Evolutionary conservation across 2,329 filamentous ascomycete species (phyloP).

Genomic region (Fusarium domesticum): DNA sequence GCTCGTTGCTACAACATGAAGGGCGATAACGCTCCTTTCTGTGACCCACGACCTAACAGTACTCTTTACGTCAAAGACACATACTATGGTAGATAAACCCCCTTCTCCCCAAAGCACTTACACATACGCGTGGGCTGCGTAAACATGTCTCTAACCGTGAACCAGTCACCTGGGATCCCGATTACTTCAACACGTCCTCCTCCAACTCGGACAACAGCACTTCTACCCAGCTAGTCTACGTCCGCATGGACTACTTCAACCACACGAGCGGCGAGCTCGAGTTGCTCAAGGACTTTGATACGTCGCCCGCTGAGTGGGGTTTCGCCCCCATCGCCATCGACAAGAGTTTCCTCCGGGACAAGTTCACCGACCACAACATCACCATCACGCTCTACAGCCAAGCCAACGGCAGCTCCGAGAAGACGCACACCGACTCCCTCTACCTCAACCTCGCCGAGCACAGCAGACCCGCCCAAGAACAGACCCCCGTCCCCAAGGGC

Average conservation of each 20-base stretch:
- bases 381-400: conserved; percentile 45
- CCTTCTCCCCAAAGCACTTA: no score
- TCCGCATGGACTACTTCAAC: conserved; percentile 43
- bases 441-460: conserved; percentile 36
- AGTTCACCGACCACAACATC: conserved; percentile 42
- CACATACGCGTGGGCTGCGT: not conserved
- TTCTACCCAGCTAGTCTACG: conserved; percentile 29
- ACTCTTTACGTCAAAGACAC: conserved; percentile 44
- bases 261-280: conserved; percentile 36
- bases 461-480: conserved; percentile 38
- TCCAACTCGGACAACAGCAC: conserved; percentile 21
- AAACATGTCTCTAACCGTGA: not conserved
- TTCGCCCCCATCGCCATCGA: conserved; percentile 48
- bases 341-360: conserved; percentile 36
- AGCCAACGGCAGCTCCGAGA: conserved; percentile 33
- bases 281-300: conserved; percentile 36
- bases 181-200: conserved; percentile 46
- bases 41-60: conserved; percentile 44
- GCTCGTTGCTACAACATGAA: conserved; percentile 48
- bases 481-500: conserved; percentile 34
- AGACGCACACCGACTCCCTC: conserved; percentile 42
- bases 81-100: conserved; percentile 51
- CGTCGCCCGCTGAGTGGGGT: conserved; percentile 42
- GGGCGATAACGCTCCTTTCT: conserved; percentile 50
- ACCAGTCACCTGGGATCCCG: conserved; percentile 56